A percentile compares a stretch with the other conserved stretches of the same genome.
phyloP scores from a whole-genome alignment of 2,329 filamentous ascomycete species.

The Aspergillus aculeatinus region DNA sequence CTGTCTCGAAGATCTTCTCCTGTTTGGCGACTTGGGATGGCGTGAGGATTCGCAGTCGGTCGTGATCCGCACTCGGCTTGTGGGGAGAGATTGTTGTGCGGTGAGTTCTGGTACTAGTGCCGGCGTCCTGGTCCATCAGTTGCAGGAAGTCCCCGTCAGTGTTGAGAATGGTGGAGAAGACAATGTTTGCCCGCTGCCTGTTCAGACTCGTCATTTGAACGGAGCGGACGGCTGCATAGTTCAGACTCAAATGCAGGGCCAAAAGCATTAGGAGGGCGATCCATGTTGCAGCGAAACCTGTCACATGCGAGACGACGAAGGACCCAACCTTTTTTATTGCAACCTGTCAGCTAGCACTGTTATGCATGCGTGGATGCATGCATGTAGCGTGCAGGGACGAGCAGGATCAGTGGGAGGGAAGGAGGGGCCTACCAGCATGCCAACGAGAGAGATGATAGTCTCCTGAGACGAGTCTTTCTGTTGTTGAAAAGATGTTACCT shows the following conservation, averaged over 20 bases:
- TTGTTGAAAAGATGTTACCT: neutral
- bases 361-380: constrained; percentile 1
- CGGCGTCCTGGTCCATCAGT: constrained; percentile 4
- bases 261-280: constrained; percentile 69
- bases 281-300: constrained; percentile 71
- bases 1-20: constrained; percentile 61
- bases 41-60: constrained; percentile 41
- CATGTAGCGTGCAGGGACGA: neutral
- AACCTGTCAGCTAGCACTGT: neutral
- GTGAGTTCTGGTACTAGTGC: neutral
- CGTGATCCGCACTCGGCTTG: neutral
- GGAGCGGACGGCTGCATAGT: constrained; percentile 79
- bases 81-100: neutral
- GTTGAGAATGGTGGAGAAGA: constrained; percentile 61
- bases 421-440: constrained; percentile 64
- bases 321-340: constrained; percentile 61
- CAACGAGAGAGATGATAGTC: constrained; percentile 83
- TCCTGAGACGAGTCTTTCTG: constrained; percentile 91
- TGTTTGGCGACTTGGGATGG: constrained; percentile 63
- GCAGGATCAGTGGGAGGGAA: neutral
- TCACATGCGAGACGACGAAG: constrained; percentile 73
- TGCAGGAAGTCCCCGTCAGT: constrained; percentile 29
- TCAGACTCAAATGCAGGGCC: constrained; percentile 74
- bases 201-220: constrained; percentile 85
- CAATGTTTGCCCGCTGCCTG: constrained; percentile 77